Base-by-base conservation (phyloP, 768 basidiomycete species). In the Termitomyces bulborhizus region DNA sequence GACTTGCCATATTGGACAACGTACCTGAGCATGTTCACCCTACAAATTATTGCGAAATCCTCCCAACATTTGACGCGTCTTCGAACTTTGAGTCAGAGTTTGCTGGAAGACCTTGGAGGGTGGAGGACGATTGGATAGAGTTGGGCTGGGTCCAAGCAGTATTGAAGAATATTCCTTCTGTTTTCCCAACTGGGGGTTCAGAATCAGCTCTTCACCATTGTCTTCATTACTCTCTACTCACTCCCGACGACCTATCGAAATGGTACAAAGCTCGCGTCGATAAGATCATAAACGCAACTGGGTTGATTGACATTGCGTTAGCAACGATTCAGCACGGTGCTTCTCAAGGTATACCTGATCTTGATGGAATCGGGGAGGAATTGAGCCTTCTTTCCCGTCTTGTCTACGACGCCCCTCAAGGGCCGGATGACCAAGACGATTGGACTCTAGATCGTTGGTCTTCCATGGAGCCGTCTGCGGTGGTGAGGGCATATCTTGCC, bases 311-410 rank as follows among this genome's bases (percentile, higher is more conserved):
- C 62, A 68, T 82, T 34, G 91, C 93, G 4, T 76, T 98, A 18
- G 80, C 83, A 6, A 76, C 88, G 44, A 78, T 93, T 8, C 95
- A 97, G 66, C 85, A 96, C 59, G 94, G 85, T 13, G 93, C 88
- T 11, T 86, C 93, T 7, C 82, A 83, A 61, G 88, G 87, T 13
- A 75, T 97, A 12, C 78, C 83, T 18, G 82, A 75, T 1, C 79
- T 99, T 41, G 95, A 96, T 61, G 83, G 85, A 63, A 69, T 94
- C 3, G 96, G 94, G 2, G 96, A 98, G 72, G 95, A 98, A 51
- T 79, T 98, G 40, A 89, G 84, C 60, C 81, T 98, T 6, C 79
- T 99, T 37, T 86, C 89, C 1, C 80, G 87, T 18, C 79, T 98
- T 44, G 84, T 95, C 12, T 99, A 99, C 61, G 93, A 97, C 65